Conservation (phyloP, 2,329 filamentous ascomycete genomes). For the Calonectria honghensis region DNA sequence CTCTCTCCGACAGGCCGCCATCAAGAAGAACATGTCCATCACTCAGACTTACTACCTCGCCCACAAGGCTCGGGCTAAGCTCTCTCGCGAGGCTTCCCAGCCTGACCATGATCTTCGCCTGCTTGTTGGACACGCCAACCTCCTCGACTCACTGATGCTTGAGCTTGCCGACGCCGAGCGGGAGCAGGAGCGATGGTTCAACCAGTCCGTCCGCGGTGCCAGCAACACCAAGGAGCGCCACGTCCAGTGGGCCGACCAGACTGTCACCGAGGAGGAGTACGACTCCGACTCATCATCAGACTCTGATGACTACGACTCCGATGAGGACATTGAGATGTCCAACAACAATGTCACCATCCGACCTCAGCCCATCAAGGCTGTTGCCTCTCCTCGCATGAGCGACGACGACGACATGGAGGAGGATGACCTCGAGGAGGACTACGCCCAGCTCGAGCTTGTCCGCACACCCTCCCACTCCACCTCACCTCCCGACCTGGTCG, state of each 20-base stretch:
- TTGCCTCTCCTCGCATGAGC: constrained; percentile 58
- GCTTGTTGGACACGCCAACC: constrained; percentile 98
- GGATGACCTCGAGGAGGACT: constrained; percentile 78
- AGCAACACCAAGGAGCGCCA: constrained; percentile 78
- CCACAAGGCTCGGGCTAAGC: constrained; percentile 97
- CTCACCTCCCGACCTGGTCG: constrained; percentile 81
- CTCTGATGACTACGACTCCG: constrained; percentile 67
- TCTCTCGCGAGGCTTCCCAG: constrained; percentile 91
- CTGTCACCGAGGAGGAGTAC: constrained; percentile 82
- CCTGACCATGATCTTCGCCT: constrained; percentile 96
- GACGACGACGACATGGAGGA: constrained; percentile 67
- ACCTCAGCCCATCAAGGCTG: constrained; percentile 62
- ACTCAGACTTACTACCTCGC: constrained; percentile 99
- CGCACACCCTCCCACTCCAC: constrained; percentile 80
- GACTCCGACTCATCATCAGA: constrained; percentile 78
- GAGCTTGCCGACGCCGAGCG: constrained; percentile 93
- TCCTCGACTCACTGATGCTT: constrained; percentile 96
- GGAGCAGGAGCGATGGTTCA: constrained; percentile 98
- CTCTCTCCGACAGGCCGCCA: constrained; percentile 59
- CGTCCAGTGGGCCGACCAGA: constrained; percentile 90
- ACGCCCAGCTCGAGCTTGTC: constrained; percentile 79
- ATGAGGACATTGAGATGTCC: constrained; percentile 76
- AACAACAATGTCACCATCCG: constrained; percentile 59
- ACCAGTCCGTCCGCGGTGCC: constrained; percentile 91
- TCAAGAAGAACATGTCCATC: constrained; percentile 94